Base-by-base conservation (phyloP, 2,329 filamentous ascomycete genomes). In the Verticillium isaacii region DNA sequence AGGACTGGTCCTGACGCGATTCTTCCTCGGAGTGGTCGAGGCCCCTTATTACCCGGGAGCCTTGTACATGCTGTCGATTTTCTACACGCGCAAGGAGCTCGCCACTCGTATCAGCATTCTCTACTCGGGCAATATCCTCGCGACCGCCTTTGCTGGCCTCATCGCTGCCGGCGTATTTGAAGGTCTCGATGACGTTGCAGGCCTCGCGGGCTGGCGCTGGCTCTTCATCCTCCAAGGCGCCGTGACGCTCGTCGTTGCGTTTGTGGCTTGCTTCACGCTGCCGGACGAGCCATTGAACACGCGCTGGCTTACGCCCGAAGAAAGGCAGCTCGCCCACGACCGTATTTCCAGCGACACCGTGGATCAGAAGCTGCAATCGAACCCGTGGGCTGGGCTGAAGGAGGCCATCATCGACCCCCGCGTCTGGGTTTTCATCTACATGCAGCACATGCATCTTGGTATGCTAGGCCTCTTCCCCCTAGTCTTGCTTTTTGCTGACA, bases 11-110 rank as follows among this genome's bases (percentile, higher is more conserved):
- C 75, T 74, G 0, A 77, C 78, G 29, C 73, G 82, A 0, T 82
- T 85, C 69, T 77, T 83, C 34, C 71, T 82, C 2, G 78, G 66
- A 62, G 69, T 73, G 3, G 70, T 78, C 0, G 82, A 85, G 65
- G 82, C 83, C 0, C 81, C 80, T 0, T 83, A 80, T 68, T 76
- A 73, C 59, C 72, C 71, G 0, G 72, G 74, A 23, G 72, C 68
- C 1, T 58, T 73, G 2, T 74, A 73, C 52, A 76, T 84, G 41
- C 72, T 85, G 4, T 80, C 78, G 0, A 78, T 82, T 36, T 86
- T 82, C 71, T 86, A 86, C 69, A 85, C 81, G 2, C 73, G 80
- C 25, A 80, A 82, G 66, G 78, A 80, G 66, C 66, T 81, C 32
- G 72, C 75, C 11, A 70, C 74, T 1, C 71, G 78, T 55, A 77